Conservation (phyloP, 2,329 filamentous ascomycete species). For the Endocalyx cinctus region DNA sequence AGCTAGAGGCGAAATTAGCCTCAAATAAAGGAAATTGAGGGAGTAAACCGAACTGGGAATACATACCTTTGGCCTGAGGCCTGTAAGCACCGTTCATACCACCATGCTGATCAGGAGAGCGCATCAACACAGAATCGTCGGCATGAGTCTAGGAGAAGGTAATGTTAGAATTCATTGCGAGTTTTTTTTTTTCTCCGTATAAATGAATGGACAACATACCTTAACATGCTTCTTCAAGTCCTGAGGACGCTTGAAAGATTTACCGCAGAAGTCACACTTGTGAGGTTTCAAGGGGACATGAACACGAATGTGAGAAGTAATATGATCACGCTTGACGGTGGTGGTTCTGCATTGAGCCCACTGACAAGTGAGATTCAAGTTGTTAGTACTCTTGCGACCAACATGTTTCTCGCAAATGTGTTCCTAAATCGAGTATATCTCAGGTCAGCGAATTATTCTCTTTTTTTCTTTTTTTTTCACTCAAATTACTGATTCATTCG, state of each 20-base stretch:
- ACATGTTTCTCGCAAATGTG: conserved; percentile 98
- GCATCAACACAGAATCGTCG: conserved; percentile 77
- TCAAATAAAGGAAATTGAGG: conserved; percentile 28
- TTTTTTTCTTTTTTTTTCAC: too few species aligned
- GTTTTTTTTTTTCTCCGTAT: too few species aligned
- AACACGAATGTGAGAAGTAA: conserved; percentile 97
- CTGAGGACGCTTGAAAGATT: conserved; percentile 98
- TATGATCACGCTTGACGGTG: conserved; percentile 97
- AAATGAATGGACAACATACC: too few species aligned
- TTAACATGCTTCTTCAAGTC: conserved; percentile 99
- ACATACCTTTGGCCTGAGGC: conserved; percentile 50
- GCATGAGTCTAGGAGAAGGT: conserved; percentile 67
- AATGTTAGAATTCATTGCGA: too few species aligned
- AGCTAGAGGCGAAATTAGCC: conserved; percentile 43
- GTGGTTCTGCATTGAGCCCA: conserved; percentile 96
- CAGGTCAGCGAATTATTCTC: too few species aligned
- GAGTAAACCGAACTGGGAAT: conserved; percentile 18
- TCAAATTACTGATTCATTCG: not conserved
- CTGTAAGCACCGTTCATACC: conserved; percentile 49
- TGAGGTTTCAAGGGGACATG: conserved; percentile 99
- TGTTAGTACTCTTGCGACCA: conserved; percentile 98
- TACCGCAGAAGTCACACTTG: conserved; percentile 98
- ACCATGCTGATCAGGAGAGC: conserved; percentile 45
- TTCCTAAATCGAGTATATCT: conserved; percentile 52
- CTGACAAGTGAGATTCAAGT: conserved; percentile 93